Evolutionary conservation across 345 rosid species (phyloP).

Genomic region (Camelina hispida): DNA sequence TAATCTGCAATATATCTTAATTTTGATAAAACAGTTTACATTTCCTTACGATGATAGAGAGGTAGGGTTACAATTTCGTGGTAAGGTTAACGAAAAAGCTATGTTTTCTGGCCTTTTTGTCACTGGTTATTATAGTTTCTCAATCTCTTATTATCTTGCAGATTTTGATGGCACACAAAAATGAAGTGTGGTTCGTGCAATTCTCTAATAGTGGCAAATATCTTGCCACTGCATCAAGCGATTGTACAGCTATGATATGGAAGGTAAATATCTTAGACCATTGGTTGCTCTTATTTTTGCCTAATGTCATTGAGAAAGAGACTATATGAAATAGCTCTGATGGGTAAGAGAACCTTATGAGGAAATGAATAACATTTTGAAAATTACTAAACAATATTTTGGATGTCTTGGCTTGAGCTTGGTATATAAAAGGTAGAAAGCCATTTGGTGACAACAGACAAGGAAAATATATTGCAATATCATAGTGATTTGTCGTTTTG

Average conservation of each 20-base stretch:
- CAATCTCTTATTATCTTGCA: conserved; percentile 46
- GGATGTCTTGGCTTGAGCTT: conserved; percentile 6
- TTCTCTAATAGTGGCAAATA: conserved; percentile 81
- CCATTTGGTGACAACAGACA: not conserved
- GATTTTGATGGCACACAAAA: conserved; percentile 77
- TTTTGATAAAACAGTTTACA: not conserved
- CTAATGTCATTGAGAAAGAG: conserved; percentile 4
- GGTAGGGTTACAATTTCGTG: not conserved
- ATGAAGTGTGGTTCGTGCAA: conserved; percentile 96
- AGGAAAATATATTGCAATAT: not conserved
- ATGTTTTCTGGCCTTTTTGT: conserved; percentile 8
- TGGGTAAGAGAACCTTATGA: no score
- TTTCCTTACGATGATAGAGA: not conserved
- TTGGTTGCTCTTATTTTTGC: conserved; percentile 5
- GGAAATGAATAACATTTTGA: no score
- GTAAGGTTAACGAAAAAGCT: not conserved
- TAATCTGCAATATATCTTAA: conserved; percentile 10
- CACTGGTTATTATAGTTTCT: conserved; percentile 18
- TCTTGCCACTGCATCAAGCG: conserved; percentile 90
- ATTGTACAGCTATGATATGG: conserved; percentile 94
- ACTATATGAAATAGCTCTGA: not conserved
- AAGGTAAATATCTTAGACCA: conserved; percentile 53
- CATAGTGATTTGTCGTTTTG: not conserved
- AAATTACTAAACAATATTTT: no score
- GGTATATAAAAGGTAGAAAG: conserved; percentile 41